phyloP scores from a whole-genome alignment of 2,329 filamentous ascomycete genomes.

The Sporothrix mexicana region DNA sequence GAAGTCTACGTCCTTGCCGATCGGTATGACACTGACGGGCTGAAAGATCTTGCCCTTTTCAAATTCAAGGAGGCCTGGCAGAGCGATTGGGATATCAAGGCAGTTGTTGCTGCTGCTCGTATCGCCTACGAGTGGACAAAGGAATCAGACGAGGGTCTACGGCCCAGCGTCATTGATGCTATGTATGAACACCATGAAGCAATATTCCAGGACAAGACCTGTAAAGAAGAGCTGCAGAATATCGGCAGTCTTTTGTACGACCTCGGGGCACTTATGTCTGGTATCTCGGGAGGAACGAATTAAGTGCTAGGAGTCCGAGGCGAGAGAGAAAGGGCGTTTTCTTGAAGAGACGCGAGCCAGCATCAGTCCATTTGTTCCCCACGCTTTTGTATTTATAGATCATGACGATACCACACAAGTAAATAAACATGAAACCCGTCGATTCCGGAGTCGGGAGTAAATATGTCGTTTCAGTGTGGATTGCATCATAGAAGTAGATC shows the following conservation, averaged over 20 bases:
- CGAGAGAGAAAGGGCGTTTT: too few species aligned
- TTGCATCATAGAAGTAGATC: background rate
- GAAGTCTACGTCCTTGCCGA: conserved; percentile 22
- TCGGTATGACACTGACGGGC: background rate
- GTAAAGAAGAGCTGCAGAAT: background rate
- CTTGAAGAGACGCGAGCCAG: too few species aligned
- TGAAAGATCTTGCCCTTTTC: background rate
- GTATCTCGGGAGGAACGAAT: too few species aligned
- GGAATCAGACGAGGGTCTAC: background rate
- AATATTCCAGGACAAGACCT: background rate
- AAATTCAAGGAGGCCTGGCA: background rate
- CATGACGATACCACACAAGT: background rate
- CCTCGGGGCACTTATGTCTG: background rate
- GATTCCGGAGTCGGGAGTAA: background rate
- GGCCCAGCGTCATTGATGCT: background rate
- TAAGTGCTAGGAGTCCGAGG: too few species aligned
- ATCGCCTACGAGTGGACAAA: background rate
- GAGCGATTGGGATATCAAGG: background rate
- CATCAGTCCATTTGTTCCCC: background rate
- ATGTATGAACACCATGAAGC: background rate
- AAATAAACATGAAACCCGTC: background rate
- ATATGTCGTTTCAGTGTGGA: background rate
- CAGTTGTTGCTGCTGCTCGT: background rate
- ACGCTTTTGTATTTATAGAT: background rate
- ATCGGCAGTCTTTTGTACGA: conserved; percentile 20